Evolutionary conservation across 2,329 filamentous ascomycete genomes (phyloP), one percentile per base, ranked within the genome.

Genomic region (Exophiala dermatitidis): DNA sequence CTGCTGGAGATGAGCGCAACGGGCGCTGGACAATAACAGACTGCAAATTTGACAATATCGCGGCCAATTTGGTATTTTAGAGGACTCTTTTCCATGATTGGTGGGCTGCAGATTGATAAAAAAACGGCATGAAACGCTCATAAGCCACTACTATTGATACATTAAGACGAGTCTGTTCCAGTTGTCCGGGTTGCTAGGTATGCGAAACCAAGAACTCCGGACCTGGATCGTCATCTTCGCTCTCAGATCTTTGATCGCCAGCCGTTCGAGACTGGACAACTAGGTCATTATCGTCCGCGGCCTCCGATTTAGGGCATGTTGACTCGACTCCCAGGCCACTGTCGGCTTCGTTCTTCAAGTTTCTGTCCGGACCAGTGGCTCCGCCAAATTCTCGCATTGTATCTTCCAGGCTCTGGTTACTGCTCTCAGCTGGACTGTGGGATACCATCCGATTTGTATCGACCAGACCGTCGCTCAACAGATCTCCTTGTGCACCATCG

Each of bases 121-220:
- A n/a, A n/a, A 36, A 1, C 33, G n/a, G 1, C 33, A 36, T 36
- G 33, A 8, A 43, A 31, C 30, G 42, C 30, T 45, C 42, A 19
- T 19, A 19, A 19, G 19, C 19, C 19, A 19, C 19, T 19, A 19
- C 29, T 41, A 41, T 26, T 41, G 5, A 41, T 41, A 41, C 37
- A 41, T 5, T 41, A 41, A 29, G 5, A 43, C 6, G 41, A 43
- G 3, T 19, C 19, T 19, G 19, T 1, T 19, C 19, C 19, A 19
- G 19, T 19, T 19, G 19, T 19, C 1, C 19, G 2, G 19, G 19
- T 19, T 19, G 19, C 19, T 19, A 52, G 40, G 54, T 38, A 56
- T 62, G 62, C n/a, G 61, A 63, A 10, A 64, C 44, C 38, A 64
- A 46, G 38, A 64, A 63, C 32, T 63, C 62, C 5, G 62, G 60